Conservation (phyloP, 148 eudicot species). For the Silene conica region DNA sequence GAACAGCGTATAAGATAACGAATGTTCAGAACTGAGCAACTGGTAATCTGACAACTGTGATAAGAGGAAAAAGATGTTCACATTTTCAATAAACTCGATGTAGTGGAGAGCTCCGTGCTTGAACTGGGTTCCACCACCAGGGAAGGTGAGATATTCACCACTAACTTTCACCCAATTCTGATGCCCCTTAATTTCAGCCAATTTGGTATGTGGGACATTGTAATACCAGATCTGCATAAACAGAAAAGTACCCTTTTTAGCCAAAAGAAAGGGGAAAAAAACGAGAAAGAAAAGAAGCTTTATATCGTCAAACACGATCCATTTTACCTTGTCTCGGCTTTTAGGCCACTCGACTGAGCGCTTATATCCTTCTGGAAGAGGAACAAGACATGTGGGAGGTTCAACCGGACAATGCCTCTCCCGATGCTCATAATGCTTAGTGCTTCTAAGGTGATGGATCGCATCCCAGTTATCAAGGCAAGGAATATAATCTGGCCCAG, state of each 20-base stretch:
- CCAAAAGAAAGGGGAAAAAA: background rate
- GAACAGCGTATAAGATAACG: background rate
- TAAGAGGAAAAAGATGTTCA: constrained; percentile 24
- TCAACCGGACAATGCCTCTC: constrained; percentile 90
- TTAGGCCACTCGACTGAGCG: constrained; percentile 78
- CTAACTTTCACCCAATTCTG: constrained; percentile 96
- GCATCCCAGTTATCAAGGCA: constrained; percentile 90
- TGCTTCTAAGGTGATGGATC: constrained; percentile 55
- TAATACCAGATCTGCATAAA: constrained; percentile 80
- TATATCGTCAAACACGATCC: background rate
- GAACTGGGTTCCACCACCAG: constrained; percentile 99
- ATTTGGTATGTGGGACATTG: constrained; percentile 89
- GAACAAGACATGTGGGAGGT: constrained; percentile 91
- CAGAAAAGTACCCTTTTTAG: constrained; percentile 2
- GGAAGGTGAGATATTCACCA: constrained; percentile 90
- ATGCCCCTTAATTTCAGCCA: constrained; percentile 78
- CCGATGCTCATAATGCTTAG: constrained; percentile 88
- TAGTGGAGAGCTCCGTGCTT: constrained; percentile 96
- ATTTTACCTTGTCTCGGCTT: constrained; percentile 77
- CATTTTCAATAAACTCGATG: constrained; percentile 80
- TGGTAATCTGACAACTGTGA: background rate
- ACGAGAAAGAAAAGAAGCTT: background rate
- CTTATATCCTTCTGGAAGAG: constrained; percentile 83
- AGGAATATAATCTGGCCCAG: constrained; percentile 86
- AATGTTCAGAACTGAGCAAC: background rate